Evolutionary conservation across 2,329 filamentous ascomycete genomes (phyloP), one percentile per base, ranked within the genome.

Genomic region (Calonectria crousiana): DNA sequence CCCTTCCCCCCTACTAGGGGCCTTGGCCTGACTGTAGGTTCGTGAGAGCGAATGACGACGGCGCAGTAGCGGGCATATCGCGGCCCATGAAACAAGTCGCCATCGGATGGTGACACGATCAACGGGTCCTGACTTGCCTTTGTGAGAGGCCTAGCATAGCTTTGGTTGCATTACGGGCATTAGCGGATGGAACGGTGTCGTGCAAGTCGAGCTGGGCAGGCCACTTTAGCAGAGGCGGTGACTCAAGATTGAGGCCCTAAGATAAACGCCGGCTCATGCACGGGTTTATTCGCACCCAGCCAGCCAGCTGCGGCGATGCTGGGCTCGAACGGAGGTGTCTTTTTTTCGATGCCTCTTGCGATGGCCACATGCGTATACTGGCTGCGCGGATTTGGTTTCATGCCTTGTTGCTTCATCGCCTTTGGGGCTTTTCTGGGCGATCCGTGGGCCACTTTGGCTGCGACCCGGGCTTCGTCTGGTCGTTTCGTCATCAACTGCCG

Each of bases 401-500:
- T 58, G 52, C 52, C 30, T 58, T 14, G 18, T 47, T 2, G 41
- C 44, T 51, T 51, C 47, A 64, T 51, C 14, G 41, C 20, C 52
- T 20, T 58, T 18, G 32, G 32, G 41, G 41, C 41, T 47, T 58
- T 58, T 58, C 32, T 58, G 26, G 52, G 9, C 32, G 30, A 58
- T 58, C 52, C 30, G 47, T 60, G 44, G 56, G 56, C 56, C 67
- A 64, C 56, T 53, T 34, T 41, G 41, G 26, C 56, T 70, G 67
- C 44, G 67, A 62, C 67, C 67, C 14, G 41, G 44, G 26, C 44
- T 69, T 62, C 44, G 56, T 69, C 67, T n/a, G 41, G 49, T 51
- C 36, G 53, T 26, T 64, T 72, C 64, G 65, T 72, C 64, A 68
- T 69, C 52, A 62, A 58, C 30, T 58, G 65, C 71, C 65, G 71